phyloP scores from a whole-genome alignment of 495 filamentous ascomycete genomes.

The Viridothelium virens region DNA sequence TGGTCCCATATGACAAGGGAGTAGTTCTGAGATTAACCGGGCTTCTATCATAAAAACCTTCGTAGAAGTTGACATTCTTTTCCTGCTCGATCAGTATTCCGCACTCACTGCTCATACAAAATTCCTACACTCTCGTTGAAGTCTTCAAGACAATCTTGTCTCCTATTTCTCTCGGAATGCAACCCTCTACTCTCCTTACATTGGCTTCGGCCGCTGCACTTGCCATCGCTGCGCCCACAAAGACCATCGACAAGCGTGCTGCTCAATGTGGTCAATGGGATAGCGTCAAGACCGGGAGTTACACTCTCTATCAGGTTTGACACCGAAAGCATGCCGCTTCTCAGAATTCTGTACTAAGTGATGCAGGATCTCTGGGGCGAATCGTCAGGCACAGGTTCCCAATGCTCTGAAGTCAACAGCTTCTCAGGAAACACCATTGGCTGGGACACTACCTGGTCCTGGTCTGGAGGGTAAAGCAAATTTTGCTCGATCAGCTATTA shows the following conservation, averaged over 20 bases:
- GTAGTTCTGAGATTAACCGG: neutral
- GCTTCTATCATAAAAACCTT: neutral
- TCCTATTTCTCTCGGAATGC: neutral
- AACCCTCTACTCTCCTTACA: slow-evolving; percentile 1
- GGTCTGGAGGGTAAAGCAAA: slow-evolving; percentile 42
- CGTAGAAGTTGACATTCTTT: too few species aligned
- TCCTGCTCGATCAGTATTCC: neutral
- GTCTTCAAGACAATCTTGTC: neutral
- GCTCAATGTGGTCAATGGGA: slow-evolving; percentile 20
- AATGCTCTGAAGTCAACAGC: slow-evolving; percentile 51
- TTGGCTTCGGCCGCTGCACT: slow-evolving; percentile 4
- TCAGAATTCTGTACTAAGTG: neutral
- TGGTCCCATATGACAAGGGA: neutral
- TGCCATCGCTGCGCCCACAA: slow-evolving; percentile 2
- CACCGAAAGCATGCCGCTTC: neutral
- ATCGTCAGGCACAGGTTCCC: slow-evolving; percentile 38
- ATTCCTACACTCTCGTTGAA: neutral
- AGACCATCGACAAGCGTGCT: slow-evolving; percentile 4
- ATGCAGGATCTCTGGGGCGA: slow-evolving; percentile 20
- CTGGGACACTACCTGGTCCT: slow-evolving; percentile 54
- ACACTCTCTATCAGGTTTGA: slow-evolving; percentile 18
- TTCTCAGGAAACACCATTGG: slow-evolving; percentile 40
- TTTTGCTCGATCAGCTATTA: neutral
- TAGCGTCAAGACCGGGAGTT: slow-evolving; percentile 14
- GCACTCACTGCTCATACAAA: neutral